These are phyloP conservation scores for Hsuehochloa calcarea DNA, from an alignment of 176 grass and related monocot species.

Conservation along the genomic window DNA sequence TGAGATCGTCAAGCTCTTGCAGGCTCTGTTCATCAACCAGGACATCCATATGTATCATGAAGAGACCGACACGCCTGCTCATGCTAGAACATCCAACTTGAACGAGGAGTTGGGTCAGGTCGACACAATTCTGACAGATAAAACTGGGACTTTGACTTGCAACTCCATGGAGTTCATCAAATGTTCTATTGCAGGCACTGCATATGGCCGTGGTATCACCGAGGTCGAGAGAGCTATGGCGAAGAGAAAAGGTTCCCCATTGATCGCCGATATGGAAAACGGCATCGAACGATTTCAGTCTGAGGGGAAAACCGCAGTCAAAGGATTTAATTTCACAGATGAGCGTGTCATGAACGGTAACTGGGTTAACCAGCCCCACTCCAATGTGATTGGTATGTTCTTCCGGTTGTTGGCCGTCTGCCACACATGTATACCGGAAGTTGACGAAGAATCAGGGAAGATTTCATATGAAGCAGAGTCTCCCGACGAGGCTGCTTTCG, in stretches of 20 bases:
- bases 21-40: conserved; percentile 75
- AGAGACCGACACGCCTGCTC: conserved; percentile 68
- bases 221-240: conserved; percentile 86
- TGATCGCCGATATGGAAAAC: conserved; percentile 30
- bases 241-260: conserved; percentile 43
- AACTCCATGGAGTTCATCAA: conserved; percentile 99
- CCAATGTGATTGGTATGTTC: conserved; percentile 58
- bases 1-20: conserved; percentile 87
- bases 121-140: conserved; percentile 82
- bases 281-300: conserved; percentile 4
- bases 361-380: conserved; percentile 56
- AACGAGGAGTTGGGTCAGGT: conserved; percentile 95
- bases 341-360: conserved; percentile 75
- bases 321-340: conserved; percentile 89
- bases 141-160: conserved; percentile 88
- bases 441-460: conserved; percentile 58
- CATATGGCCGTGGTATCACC: conserved; percentile 67
- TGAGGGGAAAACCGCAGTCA: conserved; percentile 27
- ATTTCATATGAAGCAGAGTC: conserved; percentile 95
- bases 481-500: conserved; percentile 89
- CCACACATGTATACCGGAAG: conserved; percentile 87
- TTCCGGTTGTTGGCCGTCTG: conserved; percentile 70
- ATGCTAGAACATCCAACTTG: conserved; percentile 85
- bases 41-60: conserved; percentile 89
- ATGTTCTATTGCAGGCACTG: conserved; percentile 75